Percentiles rank a stretch among this genome's conserved stretches.
These are phyloP conservation scores for Irpex sp. DNA, from an alignment of 1,284 basidiomycete genomes.

Conservation along the genomic window DNA sequence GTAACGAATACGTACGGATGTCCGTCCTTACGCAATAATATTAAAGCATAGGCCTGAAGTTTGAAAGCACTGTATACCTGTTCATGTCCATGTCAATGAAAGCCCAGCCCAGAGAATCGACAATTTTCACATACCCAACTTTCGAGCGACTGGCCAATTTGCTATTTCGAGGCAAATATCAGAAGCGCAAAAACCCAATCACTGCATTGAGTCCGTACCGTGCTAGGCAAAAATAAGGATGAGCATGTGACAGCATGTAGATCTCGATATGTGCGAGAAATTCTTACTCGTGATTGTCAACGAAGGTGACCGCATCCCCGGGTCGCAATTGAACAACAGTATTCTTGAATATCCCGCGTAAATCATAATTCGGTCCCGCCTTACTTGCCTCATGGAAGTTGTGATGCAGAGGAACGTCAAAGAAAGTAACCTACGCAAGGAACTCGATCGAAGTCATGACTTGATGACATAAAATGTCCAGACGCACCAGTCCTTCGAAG, in stretches of 20 bases:
- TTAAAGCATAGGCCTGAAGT: constrained; percentile 80
- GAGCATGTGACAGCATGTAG: not conserved
- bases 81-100: not conserved
- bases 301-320: constrained; percentile 73
- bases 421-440: constrained; percentile 57
- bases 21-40: constrained; percentile 78
- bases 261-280: constrained; percentile 1
- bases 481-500: constrained; percentile 55
- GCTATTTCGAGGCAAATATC: constrained; percentile 33
- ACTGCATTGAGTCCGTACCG: constrained; percentile 35
- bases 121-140: constrained; percentile 57
- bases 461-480: not conserved
- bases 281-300: constrained; percentile 71
- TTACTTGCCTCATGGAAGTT: constrained; percentile 66
- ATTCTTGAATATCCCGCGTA: constrained; percentile 54
- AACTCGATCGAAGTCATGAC: not conserved
- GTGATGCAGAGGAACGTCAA: constrained; percentile 74
- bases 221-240: constrained; percentile 30
- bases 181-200: constrained; percentile 5
- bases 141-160: constrained; percentile 66
- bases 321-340: constrained; percentile 56
- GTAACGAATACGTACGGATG: constrained; percentile 61
- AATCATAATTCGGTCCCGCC: constrained; percentile 53
- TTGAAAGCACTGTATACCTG: constrained; percentile 69
- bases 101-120: not conserved